These are phyloP conservation scores for Agaricus sinodeliciosus DNA, from an alignment of 768 basidiomycete genomes.

Conservation along the genomic window DNA sequence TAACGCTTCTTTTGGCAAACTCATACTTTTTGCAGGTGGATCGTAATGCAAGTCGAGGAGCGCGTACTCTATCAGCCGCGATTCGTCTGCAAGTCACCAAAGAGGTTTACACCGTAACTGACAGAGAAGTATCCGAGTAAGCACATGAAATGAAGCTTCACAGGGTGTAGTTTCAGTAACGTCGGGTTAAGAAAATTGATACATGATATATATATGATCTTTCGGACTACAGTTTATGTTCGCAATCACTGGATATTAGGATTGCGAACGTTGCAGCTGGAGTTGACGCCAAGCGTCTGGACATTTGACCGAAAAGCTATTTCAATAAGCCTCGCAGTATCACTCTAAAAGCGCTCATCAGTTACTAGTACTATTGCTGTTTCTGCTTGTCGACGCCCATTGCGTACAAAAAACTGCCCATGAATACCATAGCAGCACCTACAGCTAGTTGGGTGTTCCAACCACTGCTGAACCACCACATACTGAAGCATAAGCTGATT, in stretches of 20 bases:
- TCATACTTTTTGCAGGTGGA: not conserved
- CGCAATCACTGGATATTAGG: too few species aligned
- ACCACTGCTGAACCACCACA: conserved; percentile 78
- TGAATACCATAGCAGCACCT: conserved; percentile 72
- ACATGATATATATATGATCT: too few species aligned
- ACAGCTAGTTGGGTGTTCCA: conserved; percentile 58
- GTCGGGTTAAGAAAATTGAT: too few species aligned
- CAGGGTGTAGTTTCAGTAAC: not conserved
- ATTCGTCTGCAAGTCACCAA: conserved; percentile 1
- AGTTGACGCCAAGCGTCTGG: too few species aligned
- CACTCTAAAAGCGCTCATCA: conserved; percentile 6
- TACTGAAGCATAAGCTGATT: conserved; percentile 69
- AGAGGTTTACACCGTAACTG: not conserved
- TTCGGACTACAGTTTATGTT: too few species aligned
- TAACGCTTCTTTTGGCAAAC: too few species aligned
- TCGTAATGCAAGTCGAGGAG: not conserved
- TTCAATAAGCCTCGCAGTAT: too few species aligned
- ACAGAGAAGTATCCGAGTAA: not conserved
- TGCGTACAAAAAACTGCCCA: conserved; percentile 58
- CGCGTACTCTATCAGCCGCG: not conserved
- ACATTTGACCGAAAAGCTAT: too few species aligned
- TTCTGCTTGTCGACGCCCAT: not conserved
- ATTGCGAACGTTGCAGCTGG: too few species aligned
- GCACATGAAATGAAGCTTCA: not conserved
- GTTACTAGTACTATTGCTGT: not conserved